Conservation (phyloP, 176 grass and related monocot genomes). For the Carex pumila region DNA sequence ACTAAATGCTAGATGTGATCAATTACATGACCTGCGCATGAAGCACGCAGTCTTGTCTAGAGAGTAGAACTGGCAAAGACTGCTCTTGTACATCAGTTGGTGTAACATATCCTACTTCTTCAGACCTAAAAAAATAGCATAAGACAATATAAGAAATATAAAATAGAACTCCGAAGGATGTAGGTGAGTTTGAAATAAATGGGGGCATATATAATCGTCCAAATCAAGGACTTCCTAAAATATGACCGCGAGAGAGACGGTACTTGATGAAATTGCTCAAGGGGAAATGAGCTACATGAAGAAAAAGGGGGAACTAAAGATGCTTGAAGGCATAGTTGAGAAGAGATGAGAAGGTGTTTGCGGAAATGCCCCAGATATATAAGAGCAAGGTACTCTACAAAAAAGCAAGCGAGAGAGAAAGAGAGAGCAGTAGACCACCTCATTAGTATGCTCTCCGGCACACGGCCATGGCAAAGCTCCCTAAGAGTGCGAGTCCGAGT, state of each 20-base stretch:
- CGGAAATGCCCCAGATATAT: too few species aligned
- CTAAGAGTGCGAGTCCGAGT: conserved; percentile 33
- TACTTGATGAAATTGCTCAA: too few species aligned
- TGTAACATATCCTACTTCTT: conserved; percentile 54
- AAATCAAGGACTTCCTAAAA: not conserved
- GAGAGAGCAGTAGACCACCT: conserved; percentile 22
- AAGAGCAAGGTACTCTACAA: not conserved
- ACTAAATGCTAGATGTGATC: not conserved
- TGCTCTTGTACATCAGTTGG: conserved; percentile 77
- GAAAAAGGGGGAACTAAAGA: too few species aligned
- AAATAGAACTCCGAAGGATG: not conserved
- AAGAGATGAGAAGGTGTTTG: too few species aligned
- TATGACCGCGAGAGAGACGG: not conserved
- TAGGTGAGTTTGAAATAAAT: not conserved
- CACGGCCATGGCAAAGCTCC: conserved; percentile 52
- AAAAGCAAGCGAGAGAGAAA: not conserved
- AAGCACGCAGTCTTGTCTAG: conserved; percentile 80
- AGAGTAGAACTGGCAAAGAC: conserved; percentile 62
- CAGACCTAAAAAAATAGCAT: conserved; percentile 42
- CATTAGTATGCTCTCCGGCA: conserved; percentile 59
- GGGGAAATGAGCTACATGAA: too few species aligned
- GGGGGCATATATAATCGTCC: not conserved
- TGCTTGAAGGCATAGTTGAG: too few species aligned
- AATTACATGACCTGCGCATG: conserved; percentile 62
- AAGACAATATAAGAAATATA: not conserved